phyloP scores from a whole-genome alignment of 192 early-diverging fungal species.

The Gigaspora rosea region DNA sequence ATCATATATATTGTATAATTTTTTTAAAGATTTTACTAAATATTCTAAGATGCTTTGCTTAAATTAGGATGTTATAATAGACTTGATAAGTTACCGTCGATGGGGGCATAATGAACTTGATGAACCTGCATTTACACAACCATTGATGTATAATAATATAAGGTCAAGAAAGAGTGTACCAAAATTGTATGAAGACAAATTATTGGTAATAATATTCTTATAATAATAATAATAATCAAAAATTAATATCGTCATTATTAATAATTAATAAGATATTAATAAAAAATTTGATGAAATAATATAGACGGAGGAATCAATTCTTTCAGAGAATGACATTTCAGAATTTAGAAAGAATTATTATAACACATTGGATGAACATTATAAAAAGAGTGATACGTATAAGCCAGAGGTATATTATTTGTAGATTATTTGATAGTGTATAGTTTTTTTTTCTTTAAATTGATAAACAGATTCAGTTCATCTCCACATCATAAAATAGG shows the following conservation, averaged over 20 bases:
- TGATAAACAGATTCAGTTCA: background rate
- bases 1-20: too few relatives aligned
- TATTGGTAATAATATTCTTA: constrained; percentile 37
- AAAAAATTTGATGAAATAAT: background rate
- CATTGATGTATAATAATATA: constrained; percentile 95
- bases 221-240: too few relatives aligned
- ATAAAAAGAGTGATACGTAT: constrained; percentile 63
- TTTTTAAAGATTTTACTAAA: too few relatives aligned
- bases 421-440: background rate
- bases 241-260: too few relatives aligned
- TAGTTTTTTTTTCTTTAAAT: background rate
- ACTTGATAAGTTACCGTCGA: constrained; percentile 92
- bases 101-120: constrained; percentile 99
- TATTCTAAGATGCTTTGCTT: background rate
- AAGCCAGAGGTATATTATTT: constrained; percentile 42
- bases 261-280: too few relatives aligned
- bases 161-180: constrained; percentile 82
- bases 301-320: constrained; percentile 45
- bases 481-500: background rate
- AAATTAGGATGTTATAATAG: constrained; percentile 82
- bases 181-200: constrained; percentile 79
- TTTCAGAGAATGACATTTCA: constrained; percentile 51
- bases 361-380: constrained; percentile 57
- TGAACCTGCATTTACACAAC: constrained; percentile 97
- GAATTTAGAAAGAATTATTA: constrained; percentile 62